phyloP scores from a whole-genome alignment of 2,329 filamentous ascomycete genomes.

The Sclerotinia borealis region DNA sequence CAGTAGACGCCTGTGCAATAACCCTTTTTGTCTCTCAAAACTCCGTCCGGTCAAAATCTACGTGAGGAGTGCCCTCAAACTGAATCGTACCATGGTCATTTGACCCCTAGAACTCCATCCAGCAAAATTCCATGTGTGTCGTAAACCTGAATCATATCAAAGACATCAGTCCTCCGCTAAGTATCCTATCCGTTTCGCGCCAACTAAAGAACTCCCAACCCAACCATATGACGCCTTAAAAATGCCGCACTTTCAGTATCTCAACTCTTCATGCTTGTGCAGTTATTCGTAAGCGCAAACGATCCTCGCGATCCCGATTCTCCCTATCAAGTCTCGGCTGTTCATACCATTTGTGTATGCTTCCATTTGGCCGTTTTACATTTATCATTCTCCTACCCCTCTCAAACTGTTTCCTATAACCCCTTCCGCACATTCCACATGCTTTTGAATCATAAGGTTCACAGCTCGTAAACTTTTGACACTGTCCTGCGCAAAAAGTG shows the following conservation, averaged over 20 bases:
- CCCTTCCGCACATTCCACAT: constrained; percentile 17
- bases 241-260: not conserved
- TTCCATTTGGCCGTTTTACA: not conserved
- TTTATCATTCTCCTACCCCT: constrained; percentile 22
- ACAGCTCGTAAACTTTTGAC: constrained; percentile 17
- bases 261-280: not conserved
- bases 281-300: not conserved
- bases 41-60: not conserved
- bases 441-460: not conserved
- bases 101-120: not conserved
- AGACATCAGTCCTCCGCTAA: not conserved
- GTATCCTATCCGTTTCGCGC: not conserved
- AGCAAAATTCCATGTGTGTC: not conserved
- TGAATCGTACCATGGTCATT: not conserved
- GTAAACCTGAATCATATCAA: not conserved
- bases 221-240: not conserved
- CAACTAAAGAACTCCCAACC: not conserved
- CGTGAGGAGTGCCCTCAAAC: not conserved
- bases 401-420: constrained; percentile 20
- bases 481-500: constrained; percentile 19
- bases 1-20: not conserved
- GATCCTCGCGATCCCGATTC: not conserved
- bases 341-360: not conserved
- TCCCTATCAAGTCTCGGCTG: not conserved
- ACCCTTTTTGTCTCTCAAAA: not conserved